These are phyloP conservation scores for Diddensiella transvaalensis DNA, from an alignment of 805 yeast genomes.

Conservation along the genomic window DNA sequence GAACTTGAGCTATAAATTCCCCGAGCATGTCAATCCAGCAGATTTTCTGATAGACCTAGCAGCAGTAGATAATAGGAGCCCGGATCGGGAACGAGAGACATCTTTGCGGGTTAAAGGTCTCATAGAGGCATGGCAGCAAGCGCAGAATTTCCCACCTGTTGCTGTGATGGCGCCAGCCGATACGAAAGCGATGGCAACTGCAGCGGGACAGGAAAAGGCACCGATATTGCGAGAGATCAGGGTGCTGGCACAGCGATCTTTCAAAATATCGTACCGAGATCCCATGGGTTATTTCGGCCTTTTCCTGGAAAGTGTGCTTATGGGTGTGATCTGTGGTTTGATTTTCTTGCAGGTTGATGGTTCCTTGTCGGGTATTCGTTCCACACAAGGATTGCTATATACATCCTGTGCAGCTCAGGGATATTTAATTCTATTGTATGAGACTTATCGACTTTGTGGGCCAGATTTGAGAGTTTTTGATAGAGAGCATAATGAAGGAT, in stretches of 20 bases:
- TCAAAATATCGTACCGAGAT: conserved; percentile 49
- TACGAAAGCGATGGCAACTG: neutral
- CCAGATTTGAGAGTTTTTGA: conserved; percentile 54
- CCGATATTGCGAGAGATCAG: conserved; percentile 42
- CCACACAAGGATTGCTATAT: conserved; percentile 52
- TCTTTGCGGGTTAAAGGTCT: conserved; percentile 35
- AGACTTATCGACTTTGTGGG: conserved; percentile 54
- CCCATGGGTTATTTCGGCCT: conserved; percentile 45
- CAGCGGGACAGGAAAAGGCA: conserved; percentile 32
- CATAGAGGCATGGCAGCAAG: conserved; percentile 38
- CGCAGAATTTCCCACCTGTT: neutral
- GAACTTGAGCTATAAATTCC: conserved; percentile 42
- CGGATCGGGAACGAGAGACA: conserved; percentile 37
- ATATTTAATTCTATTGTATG: conserved; percentile 54
- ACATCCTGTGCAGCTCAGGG: conserved; percentile 52
- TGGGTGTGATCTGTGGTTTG: conserved; percentile 73
- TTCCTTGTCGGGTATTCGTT: conserved; percentile 60
- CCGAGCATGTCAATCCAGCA: conserved; percentile 55
- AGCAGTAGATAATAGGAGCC: conserved; percentile 49
- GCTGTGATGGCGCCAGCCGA: neutral
- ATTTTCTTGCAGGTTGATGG: conserved; percentile 54
- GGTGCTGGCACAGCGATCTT: conserved; percentile 45
- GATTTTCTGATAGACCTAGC: conserved; percentile 57
- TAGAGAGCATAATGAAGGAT: conserved; percentile 68
- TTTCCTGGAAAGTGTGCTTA: conserved; percentile 44